A percentile compares a stretch with the other conserved stretches of the same genome.
These are phyloP conservation scores for Paradendryphiella salina DNA, from an alignment of 2,329 filamentous ascomycete species.

Conservation along the genomic window DNA sequence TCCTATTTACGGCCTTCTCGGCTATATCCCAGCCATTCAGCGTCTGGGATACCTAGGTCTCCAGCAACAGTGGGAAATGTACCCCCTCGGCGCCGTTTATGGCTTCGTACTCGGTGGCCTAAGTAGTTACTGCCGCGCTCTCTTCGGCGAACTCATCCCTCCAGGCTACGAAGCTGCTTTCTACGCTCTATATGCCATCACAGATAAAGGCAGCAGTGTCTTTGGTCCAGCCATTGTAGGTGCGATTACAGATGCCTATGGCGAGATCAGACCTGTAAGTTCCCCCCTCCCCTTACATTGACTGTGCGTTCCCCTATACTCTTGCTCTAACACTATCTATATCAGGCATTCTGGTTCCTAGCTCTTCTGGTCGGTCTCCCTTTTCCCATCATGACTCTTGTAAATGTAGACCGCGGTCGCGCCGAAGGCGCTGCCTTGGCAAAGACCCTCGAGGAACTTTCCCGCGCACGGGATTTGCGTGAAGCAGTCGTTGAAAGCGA, in stretches of 20 bases:
- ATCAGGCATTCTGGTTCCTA: conserved; percentile 82
- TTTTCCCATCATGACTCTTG: conserved; percentile 79
- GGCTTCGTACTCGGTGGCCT: conserved; percentile 93
- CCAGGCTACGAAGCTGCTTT: conserved; percentile 94
- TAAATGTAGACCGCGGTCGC: conserved; percentile 71
- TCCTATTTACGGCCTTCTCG: conserved; percentile 85
- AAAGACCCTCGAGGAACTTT: conserved; percentile 40
- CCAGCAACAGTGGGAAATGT: conserved; percentile 98
- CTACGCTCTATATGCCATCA: conserved; percentile 95
- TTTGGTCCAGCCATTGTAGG: conserved; percentile 95
- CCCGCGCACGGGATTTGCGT: conserved; percentile 12
- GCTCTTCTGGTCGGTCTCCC: conserved; percentile 82
- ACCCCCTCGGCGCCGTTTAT: conserved; percentile 85
- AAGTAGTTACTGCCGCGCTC: conserved; percentile 85
- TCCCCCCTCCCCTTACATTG: not conserved
- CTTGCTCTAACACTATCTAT: not conserved
- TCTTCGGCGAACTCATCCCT: conserved; percentile 92
- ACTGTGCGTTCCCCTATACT: not conserved
- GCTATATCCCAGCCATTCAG: conserved; percentile 80
- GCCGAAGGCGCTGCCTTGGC: conserved; percentile 49
- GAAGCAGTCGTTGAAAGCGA: conserved; percentile 11
- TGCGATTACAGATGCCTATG: conserved; percentile 75
- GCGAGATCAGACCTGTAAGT: conserved; percentile 53
- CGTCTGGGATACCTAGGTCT: conserved; percentile 76
- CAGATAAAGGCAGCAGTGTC: conserved; percentile 91